These are phyloP conservation scores for Trichoderma oligosporum DNA, from an alignment of 2,329 filamentous ascomycete species.

Conservation along the genomic window DNA sequence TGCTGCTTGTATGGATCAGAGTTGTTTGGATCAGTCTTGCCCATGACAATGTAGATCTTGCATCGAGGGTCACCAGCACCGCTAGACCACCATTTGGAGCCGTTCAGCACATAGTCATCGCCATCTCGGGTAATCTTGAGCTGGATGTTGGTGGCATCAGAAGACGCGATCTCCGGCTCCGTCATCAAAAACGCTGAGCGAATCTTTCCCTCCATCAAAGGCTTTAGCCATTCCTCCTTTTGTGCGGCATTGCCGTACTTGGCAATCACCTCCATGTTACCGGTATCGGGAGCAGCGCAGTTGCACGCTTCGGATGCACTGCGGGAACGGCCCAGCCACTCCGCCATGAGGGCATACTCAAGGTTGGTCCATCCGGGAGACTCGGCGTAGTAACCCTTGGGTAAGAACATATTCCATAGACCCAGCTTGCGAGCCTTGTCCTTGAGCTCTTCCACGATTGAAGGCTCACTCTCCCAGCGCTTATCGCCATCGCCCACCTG, in stretches of 20 bases:
- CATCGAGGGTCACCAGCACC: constrained; percentile 91
- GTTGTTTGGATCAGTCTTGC: constrained; percentile 77
- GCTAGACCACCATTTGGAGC: constrained; percentile 99
- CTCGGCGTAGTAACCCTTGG: constrained; percentile 91
- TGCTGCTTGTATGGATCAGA: constrained; percentile 81
- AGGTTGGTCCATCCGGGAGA: constrained; percentile 92
- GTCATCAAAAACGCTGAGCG: constrained; percentile 93
- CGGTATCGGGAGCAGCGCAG: constrained; percentile 86
- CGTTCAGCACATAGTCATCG: constrained; percentile 86
- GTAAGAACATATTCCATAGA: constrained; percentile 97
- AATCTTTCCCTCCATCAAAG: constrained; percentile 78
- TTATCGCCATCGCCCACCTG: constrained; percentile 72
- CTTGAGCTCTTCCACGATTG: constrained; percentile 86
- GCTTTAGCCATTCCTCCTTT: constrained; percentile 78
- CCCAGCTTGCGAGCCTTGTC: constrained; percentile 75
- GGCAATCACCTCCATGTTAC: constrained; percentile 92
- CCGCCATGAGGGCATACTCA: constrained; percentile 97
- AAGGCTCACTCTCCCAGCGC: constrained; percentile 77
- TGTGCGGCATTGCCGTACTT: constrained; percentile 85
- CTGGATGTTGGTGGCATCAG: constrained; percentile 90
- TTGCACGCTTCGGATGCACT: constrained; percentile 84
- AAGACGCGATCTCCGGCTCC: constrained; percentile 81
- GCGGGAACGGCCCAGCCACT: constrained; percentile 83
- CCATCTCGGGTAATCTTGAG: constrained; percentile 79
- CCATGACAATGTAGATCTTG: constrained; percentile 94